Evolutionary conservation across 257 asterid species (phyloP).

Genomic region (Nicotiana tomentosiformis): DNA sequence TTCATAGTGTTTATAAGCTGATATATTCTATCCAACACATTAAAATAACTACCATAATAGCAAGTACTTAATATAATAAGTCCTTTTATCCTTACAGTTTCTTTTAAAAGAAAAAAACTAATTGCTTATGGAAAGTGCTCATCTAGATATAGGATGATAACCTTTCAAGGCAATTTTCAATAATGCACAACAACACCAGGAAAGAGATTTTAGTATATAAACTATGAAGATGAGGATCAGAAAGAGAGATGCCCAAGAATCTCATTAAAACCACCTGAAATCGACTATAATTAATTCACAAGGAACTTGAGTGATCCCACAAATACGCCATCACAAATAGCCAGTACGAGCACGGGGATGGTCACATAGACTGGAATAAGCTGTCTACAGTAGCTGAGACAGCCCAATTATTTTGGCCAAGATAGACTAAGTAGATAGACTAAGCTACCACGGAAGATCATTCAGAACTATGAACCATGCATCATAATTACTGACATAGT

Average conservation of each 20-base stretch:
- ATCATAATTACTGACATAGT: neutral
- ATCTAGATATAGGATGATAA: neutral
- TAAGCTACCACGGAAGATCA: neutral
- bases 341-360: neutral
- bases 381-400: neutral
- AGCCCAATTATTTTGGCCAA: neutral
- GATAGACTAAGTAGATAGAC: neutral
- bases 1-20: neutral
- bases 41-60: neutral
- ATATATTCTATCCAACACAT: neutral
- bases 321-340: neutral
- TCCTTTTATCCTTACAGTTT: neutral
- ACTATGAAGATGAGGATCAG: neutral
- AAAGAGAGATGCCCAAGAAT: neutral
- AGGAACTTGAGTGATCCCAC: neutral
- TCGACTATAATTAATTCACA: neutral
- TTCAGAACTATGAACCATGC: neutral
- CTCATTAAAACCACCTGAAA: neutral
- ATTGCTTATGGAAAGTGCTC: neutral
- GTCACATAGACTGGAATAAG: neutral
- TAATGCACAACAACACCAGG: neutral
- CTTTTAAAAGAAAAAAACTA: neutral
- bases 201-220: neutral
- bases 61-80: neutral
- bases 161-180: neutral